These are phyloP conservation scores for Podospora comata DNA, from an alignment of 495 filamentous ascomycete species.

Conservation along the genomic window DNA sequence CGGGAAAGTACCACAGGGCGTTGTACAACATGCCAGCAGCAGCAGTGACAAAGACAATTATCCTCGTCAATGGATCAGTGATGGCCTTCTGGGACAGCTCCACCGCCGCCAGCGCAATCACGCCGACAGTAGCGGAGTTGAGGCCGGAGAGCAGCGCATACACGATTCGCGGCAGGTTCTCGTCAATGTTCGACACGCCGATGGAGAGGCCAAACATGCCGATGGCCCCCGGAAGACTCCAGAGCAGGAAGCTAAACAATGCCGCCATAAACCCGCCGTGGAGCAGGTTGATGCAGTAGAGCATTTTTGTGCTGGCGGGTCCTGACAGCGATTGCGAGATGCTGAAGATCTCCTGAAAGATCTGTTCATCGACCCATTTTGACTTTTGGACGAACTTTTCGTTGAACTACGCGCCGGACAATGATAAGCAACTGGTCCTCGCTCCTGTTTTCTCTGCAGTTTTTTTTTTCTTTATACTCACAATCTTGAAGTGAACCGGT, in stretches of 20 bases:
- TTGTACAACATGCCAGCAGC: conserved; percentile 71
- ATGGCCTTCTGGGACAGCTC: conserved; percentile 72
- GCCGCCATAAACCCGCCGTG: conserved; percentile 62
- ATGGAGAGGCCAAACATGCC: conserved; percentile 72
- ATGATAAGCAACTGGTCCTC: neutral
- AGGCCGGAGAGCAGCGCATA: conserved; percentile 77
- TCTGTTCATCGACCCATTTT: conserved; percentile 74
- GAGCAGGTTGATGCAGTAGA: conserved; percentile 68
- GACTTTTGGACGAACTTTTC: conserved; percentile 62
- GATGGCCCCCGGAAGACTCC: conserved; percentile 73
- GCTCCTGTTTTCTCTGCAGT: neutral
- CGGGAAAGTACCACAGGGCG: conserved; percentile 79
- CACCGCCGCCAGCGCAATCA: conserved; percentile 74
- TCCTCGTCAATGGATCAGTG: conserved; percentile 64
- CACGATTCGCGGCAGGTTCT: conserved; percentile 59
- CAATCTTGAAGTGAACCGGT: conserved; percentile 68
- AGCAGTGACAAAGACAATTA: conserved; percentile 67
- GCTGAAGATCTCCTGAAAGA: conserved; percentile 80
- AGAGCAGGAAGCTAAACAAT: conserved; percentile 63
- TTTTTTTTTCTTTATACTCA: conserved; percentile 19
- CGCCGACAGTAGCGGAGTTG: conserved; percentile 75
- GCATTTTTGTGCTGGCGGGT: conserved; percentile 76
- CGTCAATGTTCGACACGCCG: conserved; percentile 60
- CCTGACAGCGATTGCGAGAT: conserved; percentile 74
- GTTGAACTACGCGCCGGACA: conserved; percentile 46